phyloP scores from a whole-genome alignment of 305 asterid genomes.

The Andrographis paniculata region DNA sequence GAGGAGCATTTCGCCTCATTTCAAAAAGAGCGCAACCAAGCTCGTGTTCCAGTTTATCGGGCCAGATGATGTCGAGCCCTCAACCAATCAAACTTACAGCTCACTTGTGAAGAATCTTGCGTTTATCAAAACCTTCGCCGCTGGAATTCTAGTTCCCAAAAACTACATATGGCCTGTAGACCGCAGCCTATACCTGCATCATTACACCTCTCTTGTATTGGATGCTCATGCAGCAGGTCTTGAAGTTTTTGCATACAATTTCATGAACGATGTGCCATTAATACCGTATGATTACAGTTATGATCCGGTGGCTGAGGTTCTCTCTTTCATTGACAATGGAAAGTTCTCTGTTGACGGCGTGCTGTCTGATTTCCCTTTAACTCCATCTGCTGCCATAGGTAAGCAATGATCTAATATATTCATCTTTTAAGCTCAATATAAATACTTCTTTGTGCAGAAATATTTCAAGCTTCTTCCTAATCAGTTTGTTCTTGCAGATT shows the following conservation, averaged over 20 bases:
- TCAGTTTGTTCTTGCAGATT: slow-evolving; percentile 45
- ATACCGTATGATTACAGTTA: slow-evolving; percentile 55
- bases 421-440: not conserved
- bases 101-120: slow-evolving; percentile 62
- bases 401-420: not conserved
- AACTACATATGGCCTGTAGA: slow-evolving; percentile 49
- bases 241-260: slow-evolving; percentile 62
- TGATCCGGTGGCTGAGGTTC: slow-evolving; percentile 75
- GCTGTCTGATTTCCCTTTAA: slow-evolving; percentile 68
- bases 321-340: slow-evolving; percentile 61
- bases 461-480: not conserved
- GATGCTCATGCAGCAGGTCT: slow-evolving; percentile 79
- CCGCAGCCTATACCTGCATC: slow-evolving; percentile 31
- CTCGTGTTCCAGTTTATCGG: slow-evolving; percentile 59
- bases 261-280: slow-evolving; percentile 43
- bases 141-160: slow-evolving; percentile 81
- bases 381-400: slow-evolving; percentile 71
- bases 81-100: slow-evolving; percentile 62
- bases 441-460: not conserved
- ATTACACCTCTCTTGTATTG: slow-evolving; percentile 42
- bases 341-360: slow-evolving; percentile 84
- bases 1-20: slow-evolving; percentile 37
- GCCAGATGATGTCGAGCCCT: slow-evolving; percentile 42
- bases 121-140: slow-evolving; percentile 60
- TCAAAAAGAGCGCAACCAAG: slow-evolving; percentile 39